Evolutionary conservation across 2,329 filamentous ascomycete genomes (phyloP).

Genomic region (Cercospora sp.): DNA sequence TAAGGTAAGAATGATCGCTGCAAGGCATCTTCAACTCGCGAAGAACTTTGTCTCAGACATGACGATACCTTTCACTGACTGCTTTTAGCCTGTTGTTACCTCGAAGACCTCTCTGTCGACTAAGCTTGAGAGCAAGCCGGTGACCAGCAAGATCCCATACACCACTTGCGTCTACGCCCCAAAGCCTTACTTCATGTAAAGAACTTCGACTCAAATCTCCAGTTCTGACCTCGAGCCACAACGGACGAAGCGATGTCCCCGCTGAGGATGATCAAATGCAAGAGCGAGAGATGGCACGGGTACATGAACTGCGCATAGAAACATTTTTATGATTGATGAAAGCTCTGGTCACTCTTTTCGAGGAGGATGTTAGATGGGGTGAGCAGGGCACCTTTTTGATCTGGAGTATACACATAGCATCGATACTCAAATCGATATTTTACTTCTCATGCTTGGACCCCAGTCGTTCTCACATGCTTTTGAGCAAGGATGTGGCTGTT

Average conservation of each 20-base stretch:
- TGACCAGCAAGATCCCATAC: slow-evolving; percentile 10
- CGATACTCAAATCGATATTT: not conserved
- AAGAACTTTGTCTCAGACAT: too few relatives aligned
- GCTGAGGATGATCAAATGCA: not conserved
- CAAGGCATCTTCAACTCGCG: too few relatives aligned
- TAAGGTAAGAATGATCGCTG: not conserved
- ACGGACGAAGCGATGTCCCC: not conserved
- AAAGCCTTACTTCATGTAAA: slow-evolving; percentile 17
- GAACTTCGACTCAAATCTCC: not conserved
- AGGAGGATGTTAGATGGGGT: not conserved
- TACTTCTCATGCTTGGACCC: not conserved
- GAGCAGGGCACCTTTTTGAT: not conserved
- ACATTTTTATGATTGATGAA: not conserved
- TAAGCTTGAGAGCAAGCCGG: not conserved
- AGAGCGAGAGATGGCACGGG: not conserved
- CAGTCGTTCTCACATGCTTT: not conserved
- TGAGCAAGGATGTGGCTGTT: not conserved
- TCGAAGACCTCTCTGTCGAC: slow-evolving; percentile 12
- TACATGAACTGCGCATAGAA: not conserved
- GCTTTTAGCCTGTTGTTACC: slow-evolving; percentile 2
- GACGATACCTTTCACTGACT: too few relatives aligned
- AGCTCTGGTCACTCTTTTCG: not conserved
- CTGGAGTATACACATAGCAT: not conserved
- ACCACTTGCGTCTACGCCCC: slow-evolving; percentile 16
- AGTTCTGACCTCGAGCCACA: not conserved